Evolutionary conservation across 768 basidiomycete genomes (phyloP).

Genomic region (Suillus fuscotomentosus): DNA sequence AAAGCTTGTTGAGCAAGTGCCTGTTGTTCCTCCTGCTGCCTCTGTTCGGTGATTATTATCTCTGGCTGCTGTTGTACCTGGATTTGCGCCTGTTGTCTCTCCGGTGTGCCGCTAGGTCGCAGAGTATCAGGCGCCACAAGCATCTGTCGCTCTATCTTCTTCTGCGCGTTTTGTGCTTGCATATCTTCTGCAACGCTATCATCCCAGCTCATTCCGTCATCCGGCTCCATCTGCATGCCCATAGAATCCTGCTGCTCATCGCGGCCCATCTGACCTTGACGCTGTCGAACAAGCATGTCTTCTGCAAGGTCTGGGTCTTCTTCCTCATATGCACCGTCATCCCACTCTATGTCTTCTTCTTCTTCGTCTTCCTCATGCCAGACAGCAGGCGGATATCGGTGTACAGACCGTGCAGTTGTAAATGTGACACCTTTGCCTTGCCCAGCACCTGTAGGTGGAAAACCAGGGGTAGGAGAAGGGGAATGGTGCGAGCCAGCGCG

Average conservation of each 20-base stretch:
- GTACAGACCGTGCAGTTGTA: slow-evolving; percentile 61
- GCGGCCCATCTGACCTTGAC: slow-evolving; percentile 34
- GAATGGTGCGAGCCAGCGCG: slow-evolving; percentile 49
- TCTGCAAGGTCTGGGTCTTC: slow-evolving; percentile 64
- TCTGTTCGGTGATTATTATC: slow-evolving; percentile 29
- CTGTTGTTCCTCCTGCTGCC: slow-evolving; percentile 35
- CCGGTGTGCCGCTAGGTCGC: slow-evolving; percentile 30
- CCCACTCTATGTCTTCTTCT: slow-evolving; percentile 51
- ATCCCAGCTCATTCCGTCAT: slow-evolving; percentile 90
- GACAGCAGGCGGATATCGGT: slow-evolving; percentile 78
- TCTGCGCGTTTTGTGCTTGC: slow-evolving; percentile 33
- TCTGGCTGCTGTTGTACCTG: slow-evolving; percentile 28
- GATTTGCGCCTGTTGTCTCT: slow-evolving; percentile 31
- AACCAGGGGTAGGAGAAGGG: slow-evolving; percentile 43
- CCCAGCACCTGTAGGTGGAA: slow-evolving; percentile 25
- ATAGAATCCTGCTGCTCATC: slow-evolving; percentile 29
- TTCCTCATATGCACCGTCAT: slow-evolving; percentile 69
- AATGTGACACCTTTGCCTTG: slow-evolving; percentile 63
- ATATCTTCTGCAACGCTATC: slow-evolving; percentile 59
- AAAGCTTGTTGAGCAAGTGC: slow-evolving; percentile 29
- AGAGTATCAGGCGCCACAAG: slow-evolving; percentile 32
- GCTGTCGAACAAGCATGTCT: slow-evolving; percentile 45
- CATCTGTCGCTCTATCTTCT: slow-evolving; percentile 21
- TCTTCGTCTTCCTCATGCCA: slow-evolving; percentile 78
- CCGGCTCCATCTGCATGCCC: slow-evolving; percentile 56